Evolutionary conservation across 331 rosid genomes (phyloP), one percentile per base, ranked within the genome.

Genomic region (Rosa hybrid): DNA sequence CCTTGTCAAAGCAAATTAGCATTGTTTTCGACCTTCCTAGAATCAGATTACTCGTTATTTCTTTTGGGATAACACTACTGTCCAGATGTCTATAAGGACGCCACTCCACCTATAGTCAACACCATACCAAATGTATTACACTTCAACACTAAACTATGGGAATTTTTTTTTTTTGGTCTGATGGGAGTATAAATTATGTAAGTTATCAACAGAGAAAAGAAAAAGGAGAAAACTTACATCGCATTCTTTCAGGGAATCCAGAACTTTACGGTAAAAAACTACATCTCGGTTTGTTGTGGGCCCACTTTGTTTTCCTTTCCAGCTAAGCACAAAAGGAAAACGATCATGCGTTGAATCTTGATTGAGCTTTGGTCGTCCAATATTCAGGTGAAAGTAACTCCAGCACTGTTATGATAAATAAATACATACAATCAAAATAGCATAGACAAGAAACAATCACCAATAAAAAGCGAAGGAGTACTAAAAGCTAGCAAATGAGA

Each of bases 211-310:
- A 59, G 5, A 65, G 38, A 44, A n/a, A 70, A 75, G 27, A 46
- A 68, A 53, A 59, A 46, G 71, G 38, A 63, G 20, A 46, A 76
- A 87, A 86, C 97, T 93, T 74, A 96, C 99, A 79, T 96, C 98
- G 16, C 88, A 81, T 30, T 91, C 88, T 80, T 96, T 96, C 74
- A 96, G 80, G 70, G 97, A 91, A 89, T 96, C 99, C 89, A 96
- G 86, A 74, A 91, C 97, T 90, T 96, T 96, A 38, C 99, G 97
- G 77, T 96, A 96, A 84, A 91, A 96, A 21, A 93, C 90, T 23
- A 96, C 94, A 89, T 96, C 99, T 34, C 98, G 99, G 75, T 93
- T 96, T 71, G 99, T 98, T 71, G 94, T 96, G 12, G 99, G 97
- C 41, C 99, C 98, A 86, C 91, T 93, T 82, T 93, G 98, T 81